Base-by-base conservation (phyloP, 2,329 filamentous ascomycete species). In the Fusarium mangiferae region DNA sequence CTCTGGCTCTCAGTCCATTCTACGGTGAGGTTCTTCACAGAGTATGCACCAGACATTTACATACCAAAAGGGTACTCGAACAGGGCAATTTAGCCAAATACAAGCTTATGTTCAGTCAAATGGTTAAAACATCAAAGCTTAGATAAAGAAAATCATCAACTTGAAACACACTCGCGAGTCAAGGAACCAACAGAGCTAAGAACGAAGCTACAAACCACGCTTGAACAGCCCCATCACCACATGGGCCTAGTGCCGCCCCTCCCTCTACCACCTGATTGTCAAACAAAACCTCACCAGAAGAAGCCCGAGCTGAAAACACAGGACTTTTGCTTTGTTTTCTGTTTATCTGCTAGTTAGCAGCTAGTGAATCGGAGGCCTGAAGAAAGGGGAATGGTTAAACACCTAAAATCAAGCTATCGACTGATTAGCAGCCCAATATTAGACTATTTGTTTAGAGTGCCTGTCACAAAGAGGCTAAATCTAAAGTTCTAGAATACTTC, bases 211-310 rank as follows among this genome's bases (percentile, higher is more conserved):
- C 22, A n/a, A 45, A 20, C 20, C 42, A 18, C 48, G 48, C 61
- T 48, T 58, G 26, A 45, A 62, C 39, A 54, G 39, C 58, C 58
- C 57, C 58, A 46, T 63, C 39, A 41, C 49, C 30, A 30, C 48
- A 51, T 33, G 42, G 46, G 28, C 33, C 44, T 60, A 46, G 39
- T 52, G 41, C 55, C 35, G 55, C 49, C 58, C 49, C 56, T 65
- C 39, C 33, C 33, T 36, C 22, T 11, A 64, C 44, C 51, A 65
- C 67, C 67, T 70, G 67, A 70, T 35, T 48, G 44, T 59, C 66
- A 52, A 54, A 70, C 67, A n/a, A 26, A 24, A 20, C 26, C 41
- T 56, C 56, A 36, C 38, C 17, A 68, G 33, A 54, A 28, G 44
- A 15, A 6, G 39, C 13, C 14, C 17, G 20, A 35, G 28, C 7